Evolutionary conservation across 75 land plant genomes (phyloP).

Genomic region (Azolla pinnata): DNA sequence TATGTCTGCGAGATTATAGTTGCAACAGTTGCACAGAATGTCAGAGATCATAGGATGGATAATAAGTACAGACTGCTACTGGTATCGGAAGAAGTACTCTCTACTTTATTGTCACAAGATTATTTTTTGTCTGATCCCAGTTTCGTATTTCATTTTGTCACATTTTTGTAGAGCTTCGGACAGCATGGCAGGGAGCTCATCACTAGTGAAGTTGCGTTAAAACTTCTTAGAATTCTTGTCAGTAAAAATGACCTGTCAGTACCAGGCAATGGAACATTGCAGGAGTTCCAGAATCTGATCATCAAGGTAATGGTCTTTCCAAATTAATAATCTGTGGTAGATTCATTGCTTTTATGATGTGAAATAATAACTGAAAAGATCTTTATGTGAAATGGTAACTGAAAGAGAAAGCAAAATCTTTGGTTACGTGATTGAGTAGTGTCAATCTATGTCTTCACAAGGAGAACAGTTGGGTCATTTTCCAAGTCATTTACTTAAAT

Average conservation of each 20-base stretch:
- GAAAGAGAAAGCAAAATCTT: no score
- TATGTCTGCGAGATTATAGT: constrained; percentile 55
- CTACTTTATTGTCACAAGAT: neutral
- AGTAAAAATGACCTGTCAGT: constrained; percentile 41
- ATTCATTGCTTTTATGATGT: neutral
- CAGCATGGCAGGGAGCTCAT: constrained; percentile 96
- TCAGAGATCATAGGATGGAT: constrained; percentile 14
- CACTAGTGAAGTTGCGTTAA: constrained; percentile 77
- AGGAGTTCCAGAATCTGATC: constrained; percentile 14
- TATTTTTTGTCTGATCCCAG: neutral
- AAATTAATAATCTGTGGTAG: neutral
- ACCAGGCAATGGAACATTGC: constrained; percentile 2
- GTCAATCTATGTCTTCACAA: no score
- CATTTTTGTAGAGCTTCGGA: constrained; percentile 78
- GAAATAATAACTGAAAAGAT: no score
- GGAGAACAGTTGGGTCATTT: no score
- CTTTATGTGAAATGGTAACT: no score
- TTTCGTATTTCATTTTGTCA: constrained; percentile 20
- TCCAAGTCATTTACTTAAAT: no score
- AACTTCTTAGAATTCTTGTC: constrained; percentile 50
- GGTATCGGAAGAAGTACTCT: constrained; percentile 22
- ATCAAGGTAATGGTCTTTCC: constrained; percentile 21
- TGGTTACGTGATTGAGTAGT: no score
- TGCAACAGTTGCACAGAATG: constrained; percentile 39
- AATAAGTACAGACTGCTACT: constrained; percentile 62